Base-by-base conservation (phyloP, 768 basidiomycete genomes). In the Mycena amicta region DNA sequence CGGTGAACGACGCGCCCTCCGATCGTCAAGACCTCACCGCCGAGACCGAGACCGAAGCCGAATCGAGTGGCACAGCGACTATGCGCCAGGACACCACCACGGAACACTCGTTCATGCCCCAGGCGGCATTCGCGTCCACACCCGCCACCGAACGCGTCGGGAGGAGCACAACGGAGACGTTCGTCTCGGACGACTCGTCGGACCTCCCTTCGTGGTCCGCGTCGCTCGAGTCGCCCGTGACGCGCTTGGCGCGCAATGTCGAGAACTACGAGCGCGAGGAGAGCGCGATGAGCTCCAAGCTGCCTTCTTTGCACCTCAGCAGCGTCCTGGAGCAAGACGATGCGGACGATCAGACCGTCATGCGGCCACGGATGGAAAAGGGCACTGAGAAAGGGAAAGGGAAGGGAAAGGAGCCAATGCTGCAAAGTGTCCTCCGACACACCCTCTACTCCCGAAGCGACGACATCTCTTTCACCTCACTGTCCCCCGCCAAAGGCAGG, bases 41-140 rank as follows among this genome's bases (percentile, higher is more conserved):
- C 6, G 67, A 65, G 25, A 66, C 50, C 15, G 56, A 68, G 23
- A 65, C 64, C 5, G 68, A 74, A 58, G 61, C 67, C 47, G 71
- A 71, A 28, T 63, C 67, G 15, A 60, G 39, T 55, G 20, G 64
- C 54, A 50, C 37, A 12, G 53, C 57, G 37, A 59, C 68, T 31
- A 64, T 52, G 29, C 70, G 54, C 57, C 67, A 62, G 41, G 71
- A 67, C 43, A 78, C 81, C 5, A 77, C 80, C 33, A 85, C 81
- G 29, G 89, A 92, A 59, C 81, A 75, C 55, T 92, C 90, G 3
- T 95, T 94, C 70, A 78, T 87, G 70, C 90, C 89, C 15, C 83
- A 87, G 51, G 89, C 80, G 6, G 89, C 89, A 0, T 77, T 88
- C 54, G 89, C 90, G 1, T 93, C 92, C 2, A 93, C 92, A 1